These are phyloP conservation scores for Aspergillus wentii DNA, from an alignment of 495 filamentous ascomycete genomes.

Conservation along the genomic window DNA sequence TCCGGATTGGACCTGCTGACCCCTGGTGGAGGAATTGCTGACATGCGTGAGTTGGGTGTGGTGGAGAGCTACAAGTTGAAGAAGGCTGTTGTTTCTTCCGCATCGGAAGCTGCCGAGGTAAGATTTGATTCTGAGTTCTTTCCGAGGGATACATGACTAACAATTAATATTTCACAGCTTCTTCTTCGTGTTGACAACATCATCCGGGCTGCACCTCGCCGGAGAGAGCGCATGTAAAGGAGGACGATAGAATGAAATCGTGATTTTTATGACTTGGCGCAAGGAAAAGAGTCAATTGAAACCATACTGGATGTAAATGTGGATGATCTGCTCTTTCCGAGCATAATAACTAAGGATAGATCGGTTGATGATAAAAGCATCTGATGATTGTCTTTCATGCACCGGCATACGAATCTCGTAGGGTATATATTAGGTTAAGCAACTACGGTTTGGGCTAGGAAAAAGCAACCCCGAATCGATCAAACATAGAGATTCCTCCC, in stretches of 20 bases:
- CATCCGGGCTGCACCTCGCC: constrained; percentile 72
- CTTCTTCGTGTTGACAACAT: constrained; percentile 84
- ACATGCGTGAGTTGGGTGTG: constrained; percentile 96
- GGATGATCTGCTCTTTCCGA: constrained; percentile 11
- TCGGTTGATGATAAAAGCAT: constrained; percentile 16
- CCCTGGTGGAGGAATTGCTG: constrained; percentile 87
- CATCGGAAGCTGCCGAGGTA: constrained; percentile 95
- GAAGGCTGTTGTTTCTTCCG: constrained; percentile 90
- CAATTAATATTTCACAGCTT: constrained; percentile 44
- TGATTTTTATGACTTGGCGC: too few species aligned
- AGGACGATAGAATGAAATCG: constrained; percentile 10
- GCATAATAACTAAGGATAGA: constrained; percentile 19
- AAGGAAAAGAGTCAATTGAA: constrained; percentile 1
- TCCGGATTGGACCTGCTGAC: constrained; percentile 86
- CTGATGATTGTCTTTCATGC: constrained; percentile 3
- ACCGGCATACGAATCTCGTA: too few species aligned
- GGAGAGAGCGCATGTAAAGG: constrained; percentile 66
- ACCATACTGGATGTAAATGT: constrained; percentile 9
- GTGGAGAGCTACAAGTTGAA: constrained; percentile 99
- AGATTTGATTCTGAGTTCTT: constrained; percentile 15
- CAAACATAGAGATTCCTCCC: too few species aligned
- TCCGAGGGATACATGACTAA: background rate
- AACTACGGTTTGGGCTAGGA: too few species aligned
- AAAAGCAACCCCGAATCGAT: too few species aligned
- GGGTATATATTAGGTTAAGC: too few species aligned